A percentile compares a stretch with the other conserved stretches of the same genome.
phyloP scores from a whole-genome alignment of 2,329 filamentous ascomycete genomes.

The Pezizomycotina sp. region DNA sequence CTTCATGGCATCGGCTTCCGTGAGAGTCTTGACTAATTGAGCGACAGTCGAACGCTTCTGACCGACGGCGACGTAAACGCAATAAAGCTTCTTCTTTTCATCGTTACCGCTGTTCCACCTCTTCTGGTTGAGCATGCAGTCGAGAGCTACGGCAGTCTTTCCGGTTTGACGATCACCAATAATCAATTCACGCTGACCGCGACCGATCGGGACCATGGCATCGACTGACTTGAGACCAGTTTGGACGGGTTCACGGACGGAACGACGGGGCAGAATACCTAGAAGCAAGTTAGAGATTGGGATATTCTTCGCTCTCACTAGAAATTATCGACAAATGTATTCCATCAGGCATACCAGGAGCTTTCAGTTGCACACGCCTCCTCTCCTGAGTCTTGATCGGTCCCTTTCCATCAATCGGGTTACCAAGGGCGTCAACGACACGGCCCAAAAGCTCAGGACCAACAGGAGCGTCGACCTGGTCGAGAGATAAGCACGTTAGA shows the following conservation, averaged over 20 bases:
- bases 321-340: not conserved
- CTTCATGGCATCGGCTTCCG: conserved; percentile 99
- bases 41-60: conserved; percentile 99
- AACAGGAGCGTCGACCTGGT: conserved; percentile 91
- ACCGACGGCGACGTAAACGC: conserved; percentile 94
- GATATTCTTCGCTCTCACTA: not conserved
- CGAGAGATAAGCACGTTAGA: conserved; percentile 7
- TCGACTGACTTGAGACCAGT: conserved; percentile 98
- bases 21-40: conserved; percentile 97
- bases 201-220: conserved; percentile 98
- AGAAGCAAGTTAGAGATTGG: not conserved
- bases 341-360: conserved; percentile 47
- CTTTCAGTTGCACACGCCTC: conserved; percentile 96
- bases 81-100: conserved; percentile 98
- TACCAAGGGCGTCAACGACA: conserved; percentile 95
- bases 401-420: conserved; percentile 99
- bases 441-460: conserved; percentile 84
- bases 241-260: conserved; percentile 97
- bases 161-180: conserved; percentile 99
- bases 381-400: conserved; percentile 81
- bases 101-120: conserved; percentile 79
- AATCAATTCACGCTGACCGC: conserved; percentile 99
- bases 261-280: conserved; percentile 78
- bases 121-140: conserved; percentile 98
- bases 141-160: conserved; percentile 96